Base-by-base conservation (phyloP, 2,329 filamentous ascomycete genomes). In the Fusarium fracticaudum region DNA sequence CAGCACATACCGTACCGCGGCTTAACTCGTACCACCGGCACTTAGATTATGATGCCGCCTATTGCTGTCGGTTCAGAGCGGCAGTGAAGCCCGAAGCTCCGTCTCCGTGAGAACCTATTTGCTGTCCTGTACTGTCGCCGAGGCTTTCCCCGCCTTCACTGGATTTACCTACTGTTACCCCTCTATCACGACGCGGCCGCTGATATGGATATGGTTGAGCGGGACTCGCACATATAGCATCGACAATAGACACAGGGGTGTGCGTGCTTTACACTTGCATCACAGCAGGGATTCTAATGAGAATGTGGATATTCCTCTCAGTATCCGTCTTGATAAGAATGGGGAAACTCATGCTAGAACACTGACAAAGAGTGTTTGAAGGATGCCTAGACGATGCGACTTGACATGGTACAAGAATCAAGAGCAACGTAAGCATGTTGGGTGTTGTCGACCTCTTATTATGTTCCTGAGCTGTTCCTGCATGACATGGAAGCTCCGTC, bases 381-480 rank as follows among this genome's bases (percentile, higher is more conserved):
- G 44, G 53, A 55, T 66, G 29, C 57, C 41, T 47, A 13, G 33
- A 61, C 58, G n/a, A 41, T 59, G 54, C 35, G 43, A 51, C 59
- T 58, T 37, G 41, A n/a, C 35, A 31, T 47, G 53, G 55, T 50
- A 35, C 40, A 41, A 54, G 54, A 59, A 59, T 41, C 18, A 22
- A 54, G n/a, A 72, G 22, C 44, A 68, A 45, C 58, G 47, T 54
- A 44, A 64, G 59, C 55, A 31, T 67, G 63, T 45, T 60, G 63
- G 60, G 50, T 20, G 67, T 55, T 55, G 55, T 64, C 41, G 35
- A 47, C 69, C 61, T 60, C 54, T 59, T 44, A 40, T 35, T 37
- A 43, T 69, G 65, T 64, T 69, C 51, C 61, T 55, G 68, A 63
- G 54, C 51, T 58, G 76, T 78, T 77, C 76, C 76, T 78, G 76